Conservation (phyloP, 768 basidiomycete species). For the Daedaleopsis nitida region DNA sequence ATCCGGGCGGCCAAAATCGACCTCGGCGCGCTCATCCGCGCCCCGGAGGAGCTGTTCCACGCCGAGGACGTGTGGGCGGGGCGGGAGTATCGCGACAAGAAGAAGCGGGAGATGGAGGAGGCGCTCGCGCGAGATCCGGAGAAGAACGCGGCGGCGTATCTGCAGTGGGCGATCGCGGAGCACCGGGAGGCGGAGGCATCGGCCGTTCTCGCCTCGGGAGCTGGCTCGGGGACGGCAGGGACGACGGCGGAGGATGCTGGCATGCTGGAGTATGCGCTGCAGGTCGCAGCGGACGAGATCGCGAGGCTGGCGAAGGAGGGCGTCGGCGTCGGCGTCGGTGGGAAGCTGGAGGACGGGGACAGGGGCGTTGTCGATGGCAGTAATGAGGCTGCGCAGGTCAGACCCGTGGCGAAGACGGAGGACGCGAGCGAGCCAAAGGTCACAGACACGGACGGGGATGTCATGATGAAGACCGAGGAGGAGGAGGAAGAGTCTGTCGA, state of each 20-base stretch:
- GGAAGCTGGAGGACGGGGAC: slow-evolving; percentile 17
- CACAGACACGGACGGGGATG: slow-evolving; percentile 3
- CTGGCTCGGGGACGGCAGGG: slow-evolving; percentile 14
- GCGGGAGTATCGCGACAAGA: slow-evolving; percentile 35
- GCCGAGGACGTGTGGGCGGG: slow-evolving; percentile 39
- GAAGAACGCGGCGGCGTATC: slow-evolving; percentile 31
- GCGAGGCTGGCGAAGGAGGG: slow-evolving; percentile 36
- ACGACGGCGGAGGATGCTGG: slow-evolving; percentile 48
- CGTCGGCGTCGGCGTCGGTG: slow-evolving; percentile 17
- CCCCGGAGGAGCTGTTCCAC: slow-evolving; percentile 43
- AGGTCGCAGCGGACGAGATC: slow-evolving; percentile 57
- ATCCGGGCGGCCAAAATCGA: slow-evolving; percentile 35
- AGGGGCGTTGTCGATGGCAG: background rate
- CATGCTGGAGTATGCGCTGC: slow-evolving; percentile 55
- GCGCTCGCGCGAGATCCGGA: slow-evolving; percentile 35
- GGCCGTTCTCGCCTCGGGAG: slow-evolving; percentile 1
- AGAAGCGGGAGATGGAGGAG: slow-evolving; percentile 28
- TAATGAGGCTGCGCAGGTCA: too few species aligned
- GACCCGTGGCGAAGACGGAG: background rate
- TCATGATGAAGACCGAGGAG: slow-evolving; percentile 3
- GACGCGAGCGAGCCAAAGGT: background rate
- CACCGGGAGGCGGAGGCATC: slow-evolving; percentile 29
- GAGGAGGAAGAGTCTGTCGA: background rate
- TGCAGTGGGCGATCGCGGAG: slow-evolving; percentile 32
- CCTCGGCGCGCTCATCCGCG: slow-evolving; percentile 43